phyloP scores from a whole-genome alignment of 2,329 filamentous ascomycete species.

The Zymoseptoria crescenta region DNA sequence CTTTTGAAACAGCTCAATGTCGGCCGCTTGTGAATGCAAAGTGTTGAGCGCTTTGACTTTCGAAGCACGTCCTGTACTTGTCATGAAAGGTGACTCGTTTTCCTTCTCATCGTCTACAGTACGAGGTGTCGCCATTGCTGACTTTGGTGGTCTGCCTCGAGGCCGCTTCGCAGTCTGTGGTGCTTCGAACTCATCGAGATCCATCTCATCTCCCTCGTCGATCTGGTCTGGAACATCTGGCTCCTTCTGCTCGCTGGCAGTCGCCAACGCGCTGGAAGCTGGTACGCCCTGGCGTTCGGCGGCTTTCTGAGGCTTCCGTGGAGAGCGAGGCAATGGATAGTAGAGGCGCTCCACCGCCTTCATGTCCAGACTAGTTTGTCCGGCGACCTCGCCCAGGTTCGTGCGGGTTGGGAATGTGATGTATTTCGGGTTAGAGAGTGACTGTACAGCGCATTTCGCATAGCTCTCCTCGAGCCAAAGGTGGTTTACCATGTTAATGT shows the following conservation, averaged over 20 bases:
- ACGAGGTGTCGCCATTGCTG: slow-evolving; percentile 23
- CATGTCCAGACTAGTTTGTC: slow-evolving; percentile 76
- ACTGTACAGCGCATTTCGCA: slow-evolving; percentile 71
- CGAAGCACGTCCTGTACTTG: slow-evolving; percentile 67
- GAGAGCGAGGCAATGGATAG: slow-evolving; percentile 33
- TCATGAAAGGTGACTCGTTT: slow-evolving; percentile 71
- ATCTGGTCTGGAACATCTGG: slow-evolving; percentile 7
- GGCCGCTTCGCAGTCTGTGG: slow-evolving; percentile 21
- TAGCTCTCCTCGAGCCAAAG: slow-evolving; percentile 98
- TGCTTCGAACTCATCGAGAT: slow-evolving; percentile 15
- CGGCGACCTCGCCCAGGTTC: slow-evolving; percentile 87
- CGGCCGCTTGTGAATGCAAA: slow-evolving; percentile 68
- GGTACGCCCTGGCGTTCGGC: slow-evolving; percentile 16
- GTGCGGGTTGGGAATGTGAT: slow-evolving; percentile 80
- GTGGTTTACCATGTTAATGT: slow-evolving; percentile 82
- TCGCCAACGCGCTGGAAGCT: slow-evolving; percentile 10
- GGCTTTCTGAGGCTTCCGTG: slow-evolving; percentile 21
- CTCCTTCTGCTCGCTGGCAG: not conserved
- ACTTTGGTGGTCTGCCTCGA: slow-evolving; percentile 22
- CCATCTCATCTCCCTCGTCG: slow-evolving; percentile 17
- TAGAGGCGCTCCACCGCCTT: slow-evolving; percentile 64
- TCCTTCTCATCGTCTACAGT: slow-evolving; percentile 54
- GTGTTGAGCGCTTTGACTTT: slow-evolving; percentile 76
- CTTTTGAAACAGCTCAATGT: slow-evolving; percentile 86
- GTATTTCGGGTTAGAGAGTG: slow-evolving; percentile 66